These are phyloP conservation scores for Melaleuca quinquenervia DNA, from an alignment of 345 rosid genomes.

Conservation along the genomic window DNA sequence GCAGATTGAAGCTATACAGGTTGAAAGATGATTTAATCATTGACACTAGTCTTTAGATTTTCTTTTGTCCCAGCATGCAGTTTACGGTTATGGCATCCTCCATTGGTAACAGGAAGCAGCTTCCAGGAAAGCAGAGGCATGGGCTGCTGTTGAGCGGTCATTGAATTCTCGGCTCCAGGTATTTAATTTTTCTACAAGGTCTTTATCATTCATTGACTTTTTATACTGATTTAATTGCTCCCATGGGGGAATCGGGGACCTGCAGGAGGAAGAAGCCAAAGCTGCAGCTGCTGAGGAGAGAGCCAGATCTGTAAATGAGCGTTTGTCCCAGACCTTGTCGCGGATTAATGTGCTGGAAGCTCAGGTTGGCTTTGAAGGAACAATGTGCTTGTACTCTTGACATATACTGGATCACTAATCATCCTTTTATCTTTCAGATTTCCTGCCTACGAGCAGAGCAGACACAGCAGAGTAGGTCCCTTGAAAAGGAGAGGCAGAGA, in stretches of 20 bases:
- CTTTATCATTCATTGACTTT: neutral
- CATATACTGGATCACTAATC: neutral
- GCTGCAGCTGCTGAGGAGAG: conserved; percentile 92
- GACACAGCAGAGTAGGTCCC: conserved; percentile 82
- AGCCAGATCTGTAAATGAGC: conserved; percentile 85
- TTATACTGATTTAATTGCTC: neutral
- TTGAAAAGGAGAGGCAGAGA: conserved; percentile 97
- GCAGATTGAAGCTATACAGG: conserved; percentile 99
- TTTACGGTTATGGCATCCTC: neutral
- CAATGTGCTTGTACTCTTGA: neutral
- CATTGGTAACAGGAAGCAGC: conserved; percentile 55
- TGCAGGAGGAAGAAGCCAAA: conserved; percentile 89
- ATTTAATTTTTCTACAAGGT: neutral
- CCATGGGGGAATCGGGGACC: neutral
- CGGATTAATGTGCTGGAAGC: conserved; percentile 97
- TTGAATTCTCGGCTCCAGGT: conserved; percentile 89
- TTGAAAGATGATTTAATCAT: conserved; percentile 2
- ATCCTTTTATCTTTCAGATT: conserved; percentile 37
- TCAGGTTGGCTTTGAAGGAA: conserved; percentile 43
- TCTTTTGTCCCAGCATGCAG: neutral
- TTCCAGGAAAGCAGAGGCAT: conserved; percentile 87
- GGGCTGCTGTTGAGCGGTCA: conserved; percentile 97
- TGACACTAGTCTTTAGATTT: neutral
- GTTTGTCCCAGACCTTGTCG: conserved; percentile 89
- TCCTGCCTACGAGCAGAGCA: conserved; percentile 96